Conservation (phyloP, 1,284 basidiomycete genomes). For the Cystobasidium pallidum region DNA sequence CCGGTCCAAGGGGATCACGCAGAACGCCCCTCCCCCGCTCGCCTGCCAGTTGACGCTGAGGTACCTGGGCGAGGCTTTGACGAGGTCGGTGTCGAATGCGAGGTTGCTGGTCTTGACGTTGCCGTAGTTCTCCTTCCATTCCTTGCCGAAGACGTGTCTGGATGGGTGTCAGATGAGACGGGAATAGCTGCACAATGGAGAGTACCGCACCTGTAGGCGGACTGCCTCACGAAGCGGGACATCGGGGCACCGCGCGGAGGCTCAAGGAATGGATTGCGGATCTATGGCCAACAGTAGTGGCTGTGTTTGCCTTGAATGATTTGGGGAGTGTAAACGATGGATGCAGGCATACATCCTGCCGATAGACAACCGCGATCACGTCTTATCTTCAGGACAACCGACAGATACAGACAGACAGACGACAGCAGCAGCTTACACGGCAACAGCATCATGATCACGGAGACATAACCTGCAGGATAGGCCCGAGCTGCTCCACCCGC, state of each 20-base stretch:
- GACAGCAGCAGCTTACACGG: neutral
- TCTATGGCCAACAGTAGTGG: neutral
- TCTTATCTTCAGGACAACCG: neutral
- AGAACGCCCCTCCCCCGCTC: slow-evolving; percentile 88
- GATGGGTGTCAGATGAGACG: slow-evolving; percentile 9
- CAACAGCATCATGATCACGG: neutral
- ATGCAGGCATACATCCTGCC: neutral
- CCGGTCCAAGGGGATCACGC: slow-evolving; percentile 72
- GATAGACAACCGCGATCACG: neutral
- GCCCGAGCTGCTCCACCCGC: neutral
- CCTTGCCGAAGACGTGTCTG: slow-evolving; percentile 29
- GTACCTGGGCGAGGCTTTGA: slow-evolving; percentile 77
- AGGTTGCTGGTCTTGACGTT: slow-evolving; percentile 56
- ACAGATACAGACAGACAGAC: neutral
- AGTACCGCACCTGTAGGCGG: slow-evolving; percentile 20
- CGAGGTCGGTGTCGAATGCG: slow-evolving; percentile 95
- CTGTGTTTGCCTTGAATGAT: neutral
- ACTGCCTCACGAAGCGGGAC: slow-evolving; percentile 39
- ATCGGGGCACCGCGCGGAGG: neutral
- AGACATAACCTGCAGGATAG: neutral
- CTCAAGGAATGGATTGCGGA: neutral
- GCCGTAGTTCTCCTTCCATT: slow-evolving; percentile 36
- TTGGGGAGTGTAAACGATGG: neutral
- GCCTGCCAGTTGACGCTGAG: slow-evolving; percentile 89
- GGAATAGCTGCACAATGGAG: neutral